phyloP scores from a whole-genome alignment of 805 yeast species.

The Candida ipomoeae region DNA sequence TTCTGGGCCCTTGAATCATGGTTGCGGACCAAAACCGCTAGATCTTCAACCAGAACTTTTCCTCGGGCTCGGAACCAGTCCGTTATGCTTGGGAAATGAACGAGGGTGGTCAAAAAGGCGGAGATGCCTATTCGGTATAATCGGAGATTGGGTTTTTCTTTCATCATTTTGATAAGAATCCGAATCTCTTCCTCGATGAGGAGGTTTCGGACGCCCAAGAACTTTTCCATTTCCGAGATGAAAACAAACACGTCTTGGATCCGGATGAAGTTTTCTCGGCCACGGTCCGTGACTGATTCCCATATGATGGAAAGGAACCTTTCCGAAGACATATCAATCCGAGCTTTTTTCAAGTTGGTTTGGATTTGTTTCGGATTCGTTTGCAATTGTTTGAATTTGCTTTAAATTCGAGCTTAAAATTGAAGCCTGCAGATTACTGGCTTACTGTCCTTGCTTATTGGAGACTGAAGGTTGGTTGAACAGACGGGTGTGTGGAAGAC shows the following conservation, averaged over 20 bases:
- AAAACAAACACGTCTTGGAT: slow-evolving; percentile 8
- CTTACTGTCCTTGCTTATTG: neutral
- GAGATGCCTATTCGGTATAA: slow-evolving; percentile 11
- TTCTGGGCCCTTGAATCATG: neutral
- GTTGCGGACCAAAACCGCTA: neutral
- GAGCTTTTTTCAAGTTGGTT: too few relatives aligned
- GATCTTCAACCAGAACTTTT: neutral
- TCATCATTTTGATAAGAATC: slow-evolving; percentile 9
- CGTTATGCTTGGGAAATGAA: slow-evolving; percentile 8
- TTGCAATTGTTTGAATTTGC: too few relatives aligned
- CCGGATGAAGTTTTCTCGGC: slow-evolving; percentile 4
- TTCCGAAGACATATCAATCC: neutral
- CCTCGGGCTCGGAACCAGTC: slow-evolving; percentile 5
- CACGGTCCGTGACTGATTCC: slow-evolving; percentile 4
- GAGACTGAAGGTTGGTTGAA: neutral
- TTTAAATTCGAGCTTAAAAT: too few relatives aligned
- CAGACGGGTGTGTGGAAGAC: neutral
- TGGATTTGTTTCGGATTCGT: too few relatives aligned
- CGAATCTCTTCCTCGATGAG: slow-evolving; percentile 9
- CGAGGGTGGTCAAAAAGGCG: slow-evolving; percentile 15
- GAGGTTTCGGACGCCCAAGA: slow-evolving; percentile 8
- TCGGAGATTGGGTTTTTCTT: slow-evolving; percentile 11
- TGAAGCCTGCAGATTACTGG: too few relatives aligned
- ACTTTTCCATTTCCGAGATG: slow-evolving; percentile 11
- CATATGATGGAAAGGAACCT: slow-evolving; percentile 11